Evolutionary conservation across 345 rosid genomes (phyloP).

Genomic region (Eucalyptus sideroxylon): DNA sequence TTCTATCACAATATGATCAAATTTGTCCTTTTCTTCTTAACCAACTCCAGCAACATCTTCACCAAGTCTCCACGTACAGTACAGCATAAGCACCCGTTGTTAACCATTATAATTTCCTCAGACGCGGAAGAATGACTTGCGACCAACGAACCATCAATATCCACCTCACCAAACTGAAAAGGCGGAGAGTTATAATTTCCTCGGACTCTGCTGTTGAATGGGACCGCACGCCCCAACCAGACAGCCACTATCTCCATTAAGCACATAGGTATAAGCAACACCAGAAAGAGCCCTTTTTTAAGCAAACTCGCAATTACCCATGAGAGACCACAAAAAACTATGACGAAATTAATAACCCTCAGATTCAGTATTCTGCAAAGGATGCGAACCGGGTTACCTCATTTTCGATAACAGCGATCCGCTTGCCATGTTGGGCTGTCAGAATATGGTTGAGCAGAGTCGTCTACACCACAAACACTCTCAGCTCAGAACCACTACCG

Average conservation of each 20-base stretch:
- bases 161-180: conserved; percentile 57
- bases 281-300: not conserved
- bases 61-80: conserved; percentile 69
- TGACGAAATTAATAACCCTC: not conserved
- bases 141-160: conserved; percentile 63
- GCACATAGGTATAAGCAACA: not conserved
- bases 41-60: conserved; percentile 68
- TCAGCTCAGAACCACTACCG: not conserved
- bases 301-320: not conserved
- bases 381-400: conserved; percentile 26
- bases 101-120: conserved; percentile 51
- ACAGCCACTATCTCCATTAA: not conserved
- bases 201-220: not conserved
- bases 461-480: conserved; percentile 26
- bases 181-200: conserved; percentile 45
- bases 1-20: conserved; percentile 76
- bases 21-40: conserved; percentile 41
- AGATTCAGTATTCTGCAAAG: not conserved
- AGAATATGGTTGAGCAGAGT: conserved; percentile 72
- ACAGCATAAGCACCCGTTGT: conserved; percentile 56
- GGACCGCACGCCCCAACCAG: conserved; percentile 21
- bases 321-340: not conserved
- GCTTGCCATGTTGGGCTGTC: conserved; percentile 60
- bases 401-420: conserved; percentile 75
- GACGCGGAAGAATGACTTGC: conserved; percentile 60